Base-by-base conservation (phyloP, 2,329 filamentous ascomycete species). In the Penicillium capsulatum region DNA sequence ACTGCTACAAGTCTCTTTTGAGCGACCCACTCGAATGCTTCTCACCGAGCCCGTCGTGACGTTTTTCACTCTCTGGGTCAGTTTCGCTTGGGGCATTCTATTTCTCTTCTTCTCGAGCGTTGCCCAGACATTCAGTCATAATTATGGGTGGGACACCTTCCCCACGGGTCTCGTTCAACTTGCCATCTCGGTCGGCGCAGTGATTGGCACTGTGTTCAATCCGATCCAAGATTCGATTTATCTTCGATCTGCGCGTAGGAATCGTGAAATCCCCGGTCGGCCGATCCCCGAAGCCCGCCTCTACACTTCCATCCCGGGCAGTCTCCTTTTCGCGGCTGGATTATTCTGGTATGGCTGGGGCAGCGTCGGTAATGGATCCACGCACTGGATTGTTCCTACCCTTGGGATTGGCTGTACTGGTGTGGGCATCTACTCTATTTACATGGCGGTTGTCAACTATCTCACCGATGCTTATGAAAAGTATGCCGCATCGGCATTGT, bases 361-460 rank as follows among this genome's bases (percentile, higher is more conserved):
- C 0, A 61, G 54, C 13, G 38, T 47, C 3, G 51, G 54, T 0
- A 31, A 48, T 13, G 50, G 47, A 1, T 49, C 49, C 1, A 46
- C 58, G 8, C 55, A 55, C 26, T 66, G 63, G 63, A 64, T 65
- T 9, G 63, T 64, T 1, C 61, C 63, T 0, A 53, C 55, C 0
- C 43, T 51, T 0, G 58, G 57, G 0, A 50, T 67, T 3, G 63
- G 57, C 2, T 57, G 63, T 10, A 60, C 67, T 1, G 69, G 69
- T 0, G 47, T 68, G 14, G 66, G 59, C 4, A 70, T 72, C 1
- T 66, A 65, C 17, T 61, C 60, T 10, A 73, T 71, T 8, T 66
- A 69, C 40, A 64, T 75, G 48, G 70, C 69, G 9, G 72, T 69
- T 2, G 64, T 72, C 3, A 75, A 75, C 53, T 72, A 72, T 34